Evolutionary conservation across 495 filamentous ascomycete species (phyloP).

Genomic region (Penicillium riverlandense): DNA sequence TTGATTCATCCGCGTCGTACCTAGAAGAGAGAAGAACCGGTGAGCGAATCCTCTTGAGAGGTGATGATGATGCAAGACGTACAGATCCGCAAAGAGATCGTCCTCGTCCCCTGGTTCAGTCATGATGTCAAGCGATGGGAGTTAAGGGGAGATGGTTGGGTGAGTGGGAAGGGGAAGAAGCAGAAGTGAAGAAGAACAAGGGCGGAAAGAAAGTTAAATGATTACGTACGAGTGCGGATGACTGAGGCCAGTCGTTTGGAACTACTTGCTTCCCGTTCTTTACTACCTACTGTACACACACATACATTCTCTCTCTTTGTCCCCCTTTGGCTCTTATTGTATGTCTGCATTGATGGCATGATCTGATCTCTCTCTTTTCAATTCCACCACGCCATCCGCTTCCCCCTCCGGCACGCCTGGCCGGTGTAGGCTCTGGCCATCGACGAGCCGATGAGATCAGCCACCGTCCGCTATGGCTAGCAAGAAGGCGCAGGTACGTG

Average conservation of each 20-base stretch:
- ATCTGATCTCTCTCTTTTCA: too few species aligned
- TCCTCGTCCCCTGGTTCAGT: constrained; percentile 89
- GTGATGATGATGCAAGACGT: constrained; percentile 23
- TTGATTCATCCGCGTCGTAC: constrained; percentile 77
- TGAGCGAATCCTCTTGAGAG: background rate
- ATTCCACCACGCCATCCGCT: too few species aligned
- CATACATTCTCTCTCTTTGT: background rate
- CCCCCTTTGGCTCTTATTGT: background rate
- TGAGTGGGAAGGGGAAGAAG: constrained; percentile 6
- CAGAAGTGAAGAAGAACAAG: constrained; percentile 10
- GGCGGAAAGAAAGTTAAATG: constrained; percentile 11
- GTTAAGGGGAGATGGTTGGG: background rate
- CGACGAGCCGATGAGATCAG: constrained; percentile 16
- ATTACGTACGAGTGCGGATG: constrained; percentile 9
- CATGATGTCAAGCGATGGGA: constrained; percentile 42
- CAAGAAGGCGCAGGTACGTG: constrained; percentile 66
- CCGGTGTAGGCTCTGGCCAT: background rate
- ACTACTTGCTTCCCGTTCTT: too few species aligned
- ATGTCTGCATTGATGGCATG: too few species aligned
- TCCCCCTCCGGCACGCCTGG: too few species aligned
- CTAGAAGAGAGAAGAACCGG: constrained; percentile 34
- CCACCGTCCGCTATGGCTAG: constrained; percentile 31
- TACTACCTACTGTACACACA: background rate
- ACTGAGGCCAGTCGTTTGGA: too few species aligned
- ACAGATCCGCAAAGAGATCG: constrained; percentile 98